Conservation (phyloP, 2,329 filamentous ascomycete species). For the Mycosphaerella sp. region DNA sequence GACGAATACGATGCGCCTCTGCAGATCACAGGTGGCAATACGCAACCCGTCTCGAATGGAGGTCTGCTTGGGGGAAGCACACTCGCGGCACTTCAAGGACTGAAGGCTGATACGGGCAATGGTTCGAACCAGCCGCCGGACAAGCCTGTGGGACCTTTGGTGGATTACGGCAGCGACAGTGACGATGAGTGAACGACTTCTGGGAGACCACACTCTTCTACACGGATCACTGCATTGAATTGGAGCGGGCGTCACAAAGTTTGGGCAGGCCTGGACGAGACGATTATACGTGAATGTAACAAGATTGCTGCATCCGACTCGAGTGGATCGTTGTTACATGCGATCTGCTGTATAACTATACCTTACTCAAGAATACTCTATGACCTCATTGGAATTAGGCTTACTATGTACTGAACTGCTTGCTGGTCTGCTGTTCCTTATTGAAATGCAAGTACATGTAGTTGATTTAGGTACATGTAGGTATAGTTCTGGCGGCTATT, state of each 20-base stretch:
- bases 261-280: too few species aligned
- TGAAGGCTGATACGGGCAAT: slow-evolving; percentile 39
- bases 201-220: neutral
- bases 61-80: slow-evolving; percentile 80
- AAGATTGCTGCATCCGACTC: too few species aligned
- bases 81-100: slow-evolving; percentile 66
- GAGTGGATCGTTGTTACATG: too few species aligned
- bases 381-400: too few species aligned
- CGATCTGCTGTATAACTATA: too few species aligned
- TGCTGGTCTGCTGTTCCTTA: slow-evolving; percentile 49
- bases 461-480: slow-evolving; percentile 34
- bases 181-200: slow-evolving; percentile 52
- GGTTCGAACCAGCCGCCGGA: slow-evolving; percentile 49
- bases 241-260: too few species aligned
- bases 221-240: slow-evolving; percentile 14
- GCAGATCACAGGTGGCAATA: slow-evolving; percentile 43
- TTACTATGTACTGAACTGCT: slow-evolving; percentile 28
- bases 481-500: too few species aligned
- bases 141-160: slow-evolving; percentile 63
- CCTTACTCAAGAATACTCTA: too few species aligned
- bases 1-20: slow-evolving; percentile 27
- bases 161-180: slow-evolving; percentile 85
- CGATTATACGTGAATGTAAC: too few species aligned
- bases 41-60: slow-evolving; percentile 35
- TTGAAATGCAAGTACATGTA: slow-evolving; percentile 30